Evolutionary conservation across 495 filamentous ascomycete genomes (phyloP).

Genomic region (Trichoderma erinaceum): DNA sequence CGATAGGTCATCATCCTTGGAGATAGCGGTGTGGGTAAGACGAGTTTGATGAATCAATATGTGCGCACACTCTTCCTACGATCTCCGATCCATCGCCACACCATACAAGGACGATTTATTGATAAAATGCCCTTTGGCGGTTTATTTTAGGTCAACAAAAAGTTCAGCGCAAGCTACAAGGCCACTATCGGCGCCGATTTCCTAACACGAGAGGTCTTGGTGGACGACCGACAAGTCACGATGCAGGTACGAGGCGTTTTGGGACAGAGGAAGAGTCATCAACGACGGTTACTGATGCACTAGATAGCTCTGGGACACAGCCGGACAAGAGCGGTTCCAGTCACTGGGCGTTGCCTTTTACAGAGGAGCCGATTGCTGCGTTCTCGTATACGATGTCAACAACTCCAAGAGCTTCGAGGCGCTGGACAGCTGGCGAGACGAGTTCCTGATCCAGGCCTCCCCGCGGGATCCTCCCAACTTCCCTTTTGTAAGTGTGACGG

Average conservation of each 20-base stretch:
- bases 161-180: conserved; percentile 99
- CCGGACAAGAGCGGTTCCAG: conserved; percentile 96
- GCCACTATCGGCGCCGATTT: conserved; percentile 99
- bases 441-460: conserved; percentile 96
- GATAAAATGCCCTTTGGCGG: neutral
- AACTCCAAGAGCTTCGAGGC: conserved; percentile 99
- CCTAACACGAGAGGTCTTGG: conserved; percentile 93
- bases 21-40: conserved; percentile 98
- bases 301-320: conserved; percentile 90
- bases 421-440: conserved; percentile 95
- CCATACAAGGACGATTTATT: neutral
- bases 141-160: conserved; percentile 86
- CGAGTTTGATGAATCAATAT: conserved; percentile 99
- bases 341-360: conserved; percentile 98
- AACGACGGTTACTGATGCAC: conserved; percentile 18
- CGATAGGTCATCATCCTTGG: conserved; percentile 92
- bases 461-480: conserved; percentile 96
- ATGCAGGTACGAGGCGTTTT: conserved; percentile 71
- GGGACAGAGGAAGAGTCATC: neutral
- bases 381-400: conserved; percentile 97
- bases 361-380: conserved; percentile 96
- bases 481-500: conserved; percentile 68
- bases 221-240: conserved; percentile 93
- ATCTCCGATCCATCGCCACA: conserved; percentile 17
- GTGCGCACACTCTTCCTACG: conserved; percentile 48